Evolutionary conservation across 306 rosid species (phyloP).

Genomic region (Pterocarpus macrocarpus): DNA sequence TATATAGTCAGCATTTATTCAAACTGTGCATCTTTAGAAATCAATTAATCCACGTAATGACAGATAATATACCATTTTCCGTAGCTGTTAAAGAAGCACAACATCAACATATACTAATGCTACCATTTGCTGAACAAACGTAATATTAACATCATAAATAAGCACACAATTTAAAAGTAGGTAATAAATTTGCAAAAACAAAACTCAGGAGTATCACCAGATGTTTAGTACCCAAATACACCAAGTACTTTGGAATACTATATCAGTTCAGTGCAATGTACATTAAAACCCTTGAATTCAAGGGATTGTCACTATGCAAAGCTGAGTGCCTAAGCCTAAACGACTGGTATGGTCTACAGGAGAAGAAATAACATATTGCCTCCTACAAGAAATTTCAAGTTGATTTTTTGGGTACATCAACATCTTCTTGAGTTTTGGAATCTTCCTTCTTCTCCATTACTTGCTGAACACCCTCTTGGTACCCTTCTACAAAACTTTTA

Average conservation of each 20-base stretch:
- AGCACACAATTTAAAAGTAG: background rate
- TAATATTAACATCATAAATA: background rate
- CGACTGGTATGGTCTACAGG: conserved; percentile 10
- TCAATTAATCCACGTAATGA: background rate
- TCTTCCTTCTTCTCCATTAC: conserved; percentile 70
- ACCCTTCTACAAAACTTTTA: conserved; percentile 82
- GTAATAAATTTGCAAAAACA: conserved; percentile 28
- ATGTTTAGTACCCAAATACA: conserved; percentile 41
- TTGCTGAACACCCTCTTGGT: conserved; percentile 83
- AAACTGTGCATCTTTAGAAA: background rate
- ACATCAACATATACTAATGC: conserved; percentile 13
- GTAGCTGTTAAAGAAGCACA: background rate
- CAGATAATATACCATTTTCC: conserved; percentile 29
- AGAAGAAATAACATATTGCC: conserved; percentile 28
- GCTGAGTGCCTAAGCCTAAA: conserved; percentile 37
- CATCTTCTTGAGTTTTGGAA: conserved; percentile 61
- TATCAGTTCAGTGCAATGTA: conserved; percentile 24
- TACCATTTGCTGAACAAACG: conserved; percentile 25
- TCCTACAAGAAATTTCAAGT: conserved; percentile 45
- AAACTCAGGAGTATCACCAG: background rate
- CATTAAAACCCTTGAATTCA: conserved; percentile 27
- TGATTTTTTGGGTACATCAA: conserved; percentile 49
- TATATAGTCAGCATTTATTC: conserved; percentile 11
- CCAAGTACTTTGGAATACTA: conserved; percentile 31
- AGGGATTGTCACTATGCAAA: conserved; percentile 20